Percentiles rank a stretch among this genome's conserved stretches.
Conservation (phyloP, 345 rosid genomes). For the Populus davidiana region DNA sequence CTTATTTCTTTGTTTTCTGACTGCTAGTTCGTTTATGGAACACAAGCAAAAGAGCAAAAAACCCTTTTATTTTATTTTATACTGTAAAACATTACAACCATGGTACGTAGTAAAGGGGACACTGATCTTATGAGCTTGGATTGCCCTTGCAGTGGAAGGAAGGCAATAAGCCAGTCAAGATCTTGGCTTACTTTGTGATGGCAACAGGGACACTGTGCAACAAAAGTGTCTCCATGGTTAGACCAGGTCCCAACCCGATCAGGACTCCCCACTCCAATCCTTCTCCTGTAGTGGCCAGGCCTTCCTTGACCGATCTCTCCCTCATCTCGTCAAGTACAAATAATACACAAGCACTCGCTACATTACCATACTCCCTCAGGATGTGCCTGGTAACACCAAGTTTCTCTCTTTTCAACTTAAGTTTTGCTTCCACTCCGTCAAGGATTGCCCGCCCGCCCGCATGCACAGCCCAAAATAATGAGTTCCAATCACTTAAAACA, state of each 20-base stretch:
- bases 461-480: conserved; percentile 73
- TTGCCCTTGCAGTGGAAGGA: neutral
- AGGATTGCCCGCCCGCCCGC: conserved; percentile 76
- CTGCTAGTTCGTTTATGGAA: neutral
- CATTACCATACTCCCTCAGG: conserved; percentile 63
- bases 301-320: conserved; percentile 48
- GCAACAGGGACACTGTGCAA: conserved; percentile 37
- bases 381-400: conserved; percentile 56
- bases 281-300: conserved; percentile 60
- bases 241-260: conserved; percentile 84
- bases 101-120: neutral
- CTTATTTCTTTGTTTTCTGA: neutral
- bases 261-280: conserved; percentile 81
- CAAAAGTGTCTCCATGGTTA: conserved; percentile 71
- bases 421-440: conserved; percentile 51
- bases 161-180: neutral
- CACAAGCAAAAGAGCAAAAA: neutral
- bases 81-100: neutral
- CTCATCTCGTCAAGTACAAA: conserved; percentile 79
- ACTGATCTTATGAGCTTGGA: neutral
- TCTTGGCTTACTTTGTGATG: neutral
- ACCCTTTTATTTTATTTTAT: neutral
- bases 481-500: conserved; percentile 70
- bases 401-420: conserved; percentile 49
- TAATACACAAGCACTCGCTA: conserved; percentile 75